Base-by-base conservation (phyloP, 1,139 yeast species). In the Pichia norvegensis region DNA sequence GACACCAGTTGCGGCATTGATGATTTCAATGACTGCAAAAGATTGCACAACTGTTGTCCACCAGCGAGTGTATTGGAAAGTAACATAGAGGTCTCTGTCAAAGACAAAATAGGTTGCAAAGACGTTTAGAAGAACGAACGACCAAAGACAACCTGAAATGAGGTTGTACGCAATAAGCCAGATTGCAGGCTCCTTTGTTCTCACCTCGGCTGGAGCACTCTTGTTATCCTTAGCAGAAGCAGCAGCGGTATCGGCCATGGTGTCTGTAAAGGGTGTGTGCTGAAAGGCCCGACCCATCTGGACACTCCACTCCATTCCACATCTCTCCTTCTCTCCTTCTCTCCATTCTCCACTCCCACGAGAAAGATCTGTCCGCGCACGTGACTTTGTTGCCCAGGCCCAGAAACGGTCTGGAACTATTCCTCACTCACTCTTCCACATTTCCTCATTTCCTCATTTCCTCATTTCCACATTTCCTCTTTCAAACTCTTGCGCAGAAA, bases 11-110 rank as follows among this genome's bases (percentile, higher is more conserved):
- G 79, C 70, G 2, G 96, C 76, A 64, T 92, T 94, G 57, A 78
- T 70, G 33, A 92, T 77, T 63, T 92, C 99, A 42, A 85, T 72
- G 2, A 87, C 55, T 0, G 98, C 97, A 49, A 81, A 69, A n/a
- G 87, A 74, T 67, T 92, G 99, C 43, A 92, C 79, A 44, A 69
- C 66, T 3, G 84, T 80, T 45, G 86, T 74, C 57, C 81, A 67
- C 33, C 69, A 68, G 41, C 74, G 73, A 16, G 95, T 76, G 47
- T 78, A 73, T 13, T 72, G 74, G 52, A 81, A 85, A 35, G 79
- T 67, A 29, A 61, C 58, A 10, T 20, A n/a, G 10, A 85, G 85
- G 58, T 81, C 87, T 4, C 23, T 11, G 2, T 84, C 84, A 43
- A 55, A 56, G 25, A 64, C 36, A 4, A 54, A 23, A 11, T 65